phyloP scores from a whole-genome alignment of 108 stramenopile genomes.

The Skeletonema costatum region DNA sequence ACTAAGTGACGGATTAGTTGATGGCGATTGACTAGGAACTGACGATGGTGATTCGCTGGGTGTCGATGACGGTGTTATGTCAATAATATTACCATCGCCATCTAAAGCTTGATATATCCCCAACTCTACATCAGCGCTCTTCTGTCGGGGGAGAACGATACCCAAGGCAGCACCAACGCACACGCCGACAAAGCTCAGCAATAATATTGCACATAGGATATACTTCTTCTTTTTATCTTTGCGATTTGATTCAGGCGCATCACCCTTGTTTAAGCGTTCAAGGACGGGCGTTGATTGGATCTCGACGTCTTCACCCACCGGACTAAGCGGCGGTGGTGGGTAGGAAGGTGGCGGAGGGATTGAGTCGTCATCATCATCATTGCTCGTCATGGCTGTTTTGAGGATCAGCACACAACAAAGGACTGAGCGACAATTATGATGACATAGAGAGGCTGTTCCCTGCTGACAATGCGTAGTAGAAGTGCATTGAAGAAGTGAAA shows the following conservation, averaged over 20 bases:
- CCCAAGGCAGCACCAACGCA: not conserved
- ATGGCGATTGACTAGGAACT: too few relatives aligned
- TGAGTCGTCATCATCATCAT: not conserved
- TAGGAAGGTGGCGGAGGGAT: not conserved
- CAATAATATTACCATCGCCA: not conserved
- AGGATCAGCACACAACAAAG: too few relatives aligned
- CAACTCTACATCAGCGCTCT: not conserved
- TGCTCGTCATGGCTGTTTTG: too few relatives aligned
- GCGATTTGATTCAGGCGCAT: not conserved
- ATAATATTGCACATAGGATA: not conserved
- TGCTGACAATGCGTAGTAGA: too few relatives aligned
- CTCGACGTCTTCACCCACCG: not conserved
- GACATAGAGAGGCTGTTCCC: too few relatives aligned
- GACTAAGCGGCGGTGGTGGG: not conserved
- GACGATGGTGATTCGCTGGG: not conserved
- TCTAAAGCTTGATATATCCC: too few relatives aligned
- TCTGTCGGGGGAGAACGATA: not conserved
- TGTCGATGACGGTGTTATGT: not conserved
- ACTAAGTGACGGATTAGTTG: not conserved
- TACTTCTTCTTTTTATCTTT: not conserved
- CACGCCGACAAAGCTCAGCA: not conserved
- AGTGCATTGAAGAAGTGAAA: too few relatives aligned
- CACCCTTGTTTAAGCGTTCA: not conserved
- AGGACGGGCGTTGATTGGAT: not conserved
- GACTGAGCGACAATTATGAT: too few relatives aligned